Evolutionary conservation across 345 rosid genomes (phyloP).

Genomic region (Eucalyptus globulus): DNA sequence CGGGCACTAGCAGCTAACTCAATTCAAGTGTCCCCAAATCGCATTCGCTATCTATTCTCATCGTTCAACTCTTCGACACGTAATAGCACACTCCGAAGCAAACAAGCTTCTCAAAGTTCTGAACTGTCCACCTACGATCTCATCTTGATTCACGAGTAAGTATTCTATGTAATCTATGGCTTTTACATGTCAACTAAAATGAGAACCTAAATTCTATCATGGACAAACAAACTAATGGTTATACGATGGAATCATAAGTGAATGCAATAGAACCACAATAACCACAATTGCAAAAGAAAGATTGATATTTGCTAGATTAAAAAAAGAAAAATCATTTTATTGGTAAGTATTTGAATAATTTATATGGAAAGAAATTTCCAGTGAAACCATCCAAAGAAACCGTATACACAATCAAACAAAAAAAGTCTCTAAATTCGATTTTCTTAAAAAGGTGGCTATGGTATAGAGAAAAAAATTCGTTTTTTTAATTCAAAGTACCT

Average conservation of each 20-base stretch:
- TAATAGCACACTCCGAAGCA: not conserved
- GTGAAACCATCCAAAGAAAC: fast-evolving
- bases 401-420: not conserved
- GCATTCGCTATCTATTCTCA: not conserved
- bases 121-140: fast-evolving
- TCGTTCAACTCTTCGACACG: not conserved
- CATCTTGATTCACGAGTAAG: not conserved
- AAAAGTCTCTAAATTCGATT: not conserved
- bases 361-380: not conserved
- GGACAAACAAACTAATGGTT: not conserved
- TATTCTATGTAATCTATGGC: not conserved
- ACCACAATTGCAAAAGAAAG: not conserved
- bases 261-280: not conserved
- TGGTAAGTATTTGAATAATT: fast-evolving
- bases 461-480: not conserved
- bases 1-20: fast-evolving
- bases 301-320: not conserved
- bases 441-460: not conserved
- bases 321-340: not conserved
- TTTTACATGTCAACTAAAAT: not conserved
- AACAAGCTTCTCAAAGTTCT: not conserved
- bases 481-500: not conserved
- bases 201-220: not conserved
- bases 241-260: not conserved
- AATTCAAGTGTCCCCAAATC: not conserved